A percentile compares a stretch with the other conserved stretches of the same genome.
phyloP scores from a whole-genome alignment of 2,329 filamentous ascomycete species.

The Monilinia fructicola region DNA sequence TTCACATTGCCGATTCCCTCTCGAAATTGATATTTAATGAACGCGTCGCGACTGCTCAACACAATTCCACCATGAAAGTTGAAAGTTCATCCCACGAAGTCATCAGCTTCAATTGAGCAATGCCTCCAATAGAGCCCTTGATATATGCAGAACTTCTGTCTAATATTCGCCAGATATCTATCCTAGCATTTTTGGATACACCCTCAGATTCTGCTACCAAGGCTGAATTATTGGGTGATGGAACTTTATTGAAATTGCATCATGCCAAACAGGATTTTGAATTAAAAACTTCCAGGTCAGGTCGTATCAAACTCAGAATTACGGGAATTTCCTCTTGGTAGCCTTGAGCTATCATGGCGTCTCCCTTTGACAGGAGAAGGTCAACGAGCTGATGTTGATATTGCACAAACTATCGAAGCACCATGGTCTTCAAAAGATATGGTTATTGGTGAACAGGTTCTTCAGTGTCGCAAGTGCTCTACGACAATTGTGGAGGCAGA shows the following conservation, averaged over 20 bases:
- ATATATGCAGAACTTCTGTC: constrained; percentile 65
- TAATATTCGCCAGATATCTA: constrained; percentile 63
- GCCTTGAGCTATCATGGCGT: constrained; percentile 52
- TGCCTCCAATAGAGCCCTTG: constrained; percentile 26
- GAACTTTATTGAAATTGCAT: constrained; percentile 48
- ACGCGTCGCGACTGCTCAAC: neutral
- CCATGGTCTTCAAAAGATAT: constrained; percentile 57
- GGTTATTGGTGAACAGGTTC: constrained; percentile 36
- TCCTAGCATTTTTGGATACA: constrained; percentile 53
- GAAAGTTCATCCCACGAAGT: neutral
- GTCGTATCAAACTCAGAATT: constrained; percentile 30
- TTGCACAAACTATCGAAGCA: constrained; percentile 30
- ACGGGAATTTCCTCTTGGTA: constrained; percentile 34
- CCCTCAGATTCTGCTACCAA: constrained; percentile 36
- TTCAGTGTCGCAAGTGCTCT: constrained; percentile 45
- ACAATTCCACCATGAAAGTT: constrained; percentile 1
- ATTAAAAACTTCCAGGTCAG: constrained; percentile 44
- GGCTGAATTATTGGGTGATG: constrained; percentile 46
- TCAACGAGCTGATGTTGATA: constrained; percentile 25
- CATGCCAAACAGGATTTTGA: constrained; percentile 47
- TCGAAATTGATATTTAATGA: neutral
- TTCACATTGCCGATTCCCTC: neutral
- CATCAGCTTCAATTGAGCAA: constrained; percentile 1
- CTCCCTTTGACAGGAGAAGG: constrained; percentile 45
- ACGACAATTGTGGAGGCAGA: constrained; percentile 45